These are phyloP conservation scores for Rhodotorula paludigena DNA, from an alignment of 768 basidiomycete species.

Conservation along the genomic window DNA sequence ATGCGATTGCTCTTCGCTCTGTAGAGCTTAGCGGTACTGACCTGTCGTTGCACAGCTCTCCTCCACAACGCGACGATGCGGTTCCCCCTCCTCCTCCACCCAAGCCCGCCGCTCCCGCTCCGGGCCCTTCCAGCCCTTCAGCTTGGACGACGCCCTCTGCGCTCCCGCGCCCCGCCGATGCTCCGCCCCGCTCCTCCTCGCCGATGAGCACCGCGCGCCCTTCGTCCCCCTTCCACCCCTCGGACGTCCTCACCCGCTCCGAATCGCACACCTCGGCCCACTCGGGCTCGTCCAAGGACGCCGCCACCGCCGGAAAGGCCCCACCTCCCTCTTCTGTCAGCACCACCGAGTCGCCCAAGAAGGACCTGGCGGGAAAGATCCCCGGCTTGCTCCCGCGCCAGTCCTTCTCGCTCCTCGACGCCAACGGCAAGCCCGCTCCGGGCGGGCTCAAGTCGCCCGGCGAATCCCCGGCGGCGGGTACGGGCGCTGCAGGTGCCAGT, in stretches of 20 bases:
- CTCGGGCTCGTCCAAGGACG: too few species aligned
- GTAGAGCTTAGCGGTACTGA: rapidly evolving
- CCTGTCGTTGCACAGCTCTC: background rate
- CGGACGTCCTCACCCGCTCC: too few species aligned
- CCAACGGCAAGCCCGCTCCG: background rate
- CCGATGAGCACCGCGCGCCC: too few species aligned
- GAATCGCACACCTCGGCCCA: too few species aligned
- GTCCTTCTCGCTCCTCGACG: conserved; percentile 35
- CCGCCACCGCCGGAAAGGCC: too few species aligned
- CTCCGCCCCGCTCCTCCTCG: background rate
- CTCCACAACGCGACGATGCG: background rate
- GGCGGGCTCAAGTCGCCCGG: background rate
- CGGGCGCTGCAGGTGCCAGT: background rate
- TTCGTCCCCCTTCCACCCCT: too few species aligned
- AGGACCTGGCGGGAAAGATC: conserved; percentile 16
- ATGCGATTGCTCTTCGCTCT: background rate
- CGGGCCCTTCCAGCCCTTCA: background rate
- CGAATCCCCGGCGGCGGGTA: background rate
- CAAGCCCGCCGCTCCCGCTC: background rate
- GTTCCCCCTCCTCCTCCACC: conserved; percentile 5
- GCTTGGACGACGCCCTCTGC: background rate
- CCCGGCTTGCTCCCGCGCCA: conserved; percentile 31
- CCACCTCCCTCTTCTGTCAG: background rate
- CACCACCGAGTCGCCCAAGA: conserved; percentile 5
- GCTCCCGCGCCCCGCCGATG: background rate